Evolutionary conservation across 1,284 basidiomycete genomes (phyloP), one percentile per base, ranked within the genome.

Genomic region (Kwoniella shivajii): DNA sequence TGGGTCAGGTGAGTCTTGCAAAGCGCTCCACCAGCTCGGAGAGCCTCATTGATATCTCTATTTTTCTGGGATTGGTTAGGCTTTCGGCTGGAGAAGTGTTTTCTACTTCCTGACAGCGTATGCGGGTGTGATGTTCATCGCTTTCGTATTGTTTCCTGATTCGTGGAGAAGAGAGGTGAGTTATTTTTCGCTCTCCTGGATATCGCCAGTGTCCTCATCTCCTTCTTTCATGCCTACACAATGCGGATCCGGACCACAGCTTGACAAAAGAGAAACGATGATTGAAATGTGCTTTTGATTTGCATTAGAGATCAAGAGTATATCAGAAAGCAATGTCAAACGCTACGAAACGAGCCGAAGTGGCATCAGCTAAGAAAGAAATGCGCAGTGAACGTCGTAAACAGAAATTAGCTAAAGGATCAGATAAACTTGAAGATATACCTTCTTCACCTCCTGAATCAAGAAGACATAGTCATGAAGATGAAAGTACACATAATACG

Each of bases 51-150:
- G n/a, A n/a, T n/a, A n/a, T n/a, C n/a, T n/a, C n/a, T n/a, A n/a
- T n/a, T n/a, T n/a, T n/a, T n/a, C 18, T 20, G 11, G 26, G 24
- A 27, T 31, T 18, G 4, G 5, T 4, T 80, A 86, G 60, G 82
- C 80, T 0, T 87, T 87, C 71, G 81, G 80, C 55, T 93, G 91
- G 90, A 83, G 88, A 27, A 84, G 85, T 5, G 84, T 85, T 0
- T 90, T 93, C 73, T 93, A 88, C 82, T 90, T 92, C 72, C 82
- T 92, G 22, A 80, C 84, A 1, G 85, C 85, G 42, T 82, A 87
- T 50, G 84, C 84, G 7, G 84, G 83, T 5, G 49, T 82, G 38
- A 84, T 83, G 60, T 79, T 84, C 48, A 46, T 84, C 44, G 78
- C 82, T 18, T 90, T 90, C 76, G 57, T 86, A 34, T 73, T 87